These are phyloP conservation scores for Picochlorum costavermella DNA, from an alignment of 139 green algal genomes.

Conservation along the genomic window DNA sequence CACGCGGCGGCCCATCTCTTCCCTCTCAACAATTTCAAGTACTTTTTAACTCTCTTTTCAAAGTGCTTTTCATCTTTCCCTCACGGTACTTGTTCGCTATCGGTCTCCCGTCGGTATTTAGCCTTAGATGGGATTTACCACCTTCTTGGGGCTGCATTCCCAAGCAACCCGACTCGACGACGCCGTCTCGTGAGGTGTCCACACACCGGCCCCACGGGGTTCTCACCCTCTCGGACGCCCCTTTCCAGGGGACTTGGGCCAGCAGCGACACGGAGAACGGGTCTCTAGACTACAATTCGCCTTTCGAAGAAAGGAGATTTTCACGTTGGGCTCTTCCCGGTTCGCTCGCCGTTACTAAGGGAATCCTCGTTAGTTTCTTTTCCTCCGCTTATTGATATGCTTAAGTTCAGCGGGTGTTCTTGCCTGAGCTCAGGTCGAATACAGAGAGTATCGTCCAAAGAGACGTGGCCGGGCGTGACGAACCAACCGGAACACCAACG, in stretches of 20 bases:
- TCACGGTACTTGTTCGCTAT: conserved; percentile 96
- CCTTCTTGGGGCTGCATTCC: conserved; percentile 85
- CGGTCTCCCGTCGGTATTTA: conserved; percentile 88
- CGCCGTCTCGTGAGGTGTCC: conserved; percentile 58
- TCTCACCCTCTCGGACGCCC: conserved; percentile 78
- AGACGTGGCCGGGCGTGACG: no score
- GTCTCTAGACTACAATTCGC: conserved; percentile 87
- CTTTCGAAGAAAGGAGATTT: conserved; percentile 62
- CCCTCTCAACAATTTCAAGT: conserved; percentile 90
- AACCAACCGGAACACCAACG: no score
- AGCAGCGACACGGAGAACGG: conserved; percentile 44
- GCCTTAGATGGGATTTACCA: conserved; percentile 91
- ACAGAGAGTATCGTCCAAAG: background rate
- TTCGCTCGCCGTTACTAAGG: conserved; percentile 88
- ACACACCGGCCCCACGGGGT: conserved; percentile 58
- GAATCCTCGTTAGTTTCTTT: conserved; percentile 90
- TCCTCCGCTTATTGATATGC: conserved; percentile 93
- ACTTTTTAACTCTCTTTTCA: conserved; percentile 96
- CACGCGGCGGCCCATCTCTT: conserved; percentile 67
- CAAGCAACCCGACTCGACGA: conserved; percentile 84
- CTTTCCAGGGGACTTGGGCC: conserved; percentile 70
- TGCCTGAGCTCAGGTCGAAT: conserved; percentile 82
- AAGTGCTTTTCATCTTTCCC: conserved; percentile 96
- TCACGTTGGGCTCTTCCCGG: conserved; percentile 68
- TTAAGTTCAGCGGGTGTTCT: conserved; percentile 87